Base-by-base conservation (phyloP, 257 asterid genomes). In the Penstemon davidsonii region DNA sequence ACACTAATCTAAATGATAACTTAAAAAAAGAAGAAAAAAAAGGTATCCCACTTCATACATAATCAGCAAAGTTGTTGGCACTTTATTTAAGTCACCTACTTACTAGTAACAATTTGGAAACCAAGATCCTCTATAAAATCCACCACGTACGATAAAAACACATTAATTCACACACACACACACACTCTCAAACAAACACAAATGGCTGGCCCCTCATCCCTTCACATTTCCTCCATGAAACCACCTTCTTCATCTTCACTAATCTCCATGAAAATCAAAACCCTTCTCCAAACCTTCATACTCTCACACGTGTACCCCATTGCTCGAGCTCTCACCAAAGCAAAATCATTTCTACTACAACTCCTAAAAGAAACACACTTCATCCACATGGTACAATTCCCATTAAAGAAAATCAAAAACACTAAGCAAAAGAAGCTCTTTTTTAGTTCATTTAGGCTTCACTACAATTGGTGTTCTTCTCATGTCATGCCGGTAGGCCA, bases 391-490 rank as follows among this genome's bases (percentile, higher is more conserved):
- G 39, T 64, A 4, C 75, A 82, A 38, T 37, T 80, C 25, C 77
- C 83, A 47, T 19, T 51, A 53, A 80, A 50, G 81, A 83, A 72
- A 13, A 78, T 64, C 47, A 83, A 49, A 13, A 68, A 50, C 8
- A 60, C 68, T 13, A 66, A 76, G 7, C 77, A 86, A 72, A 83
- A 59, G 39, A 86, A 84, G 49, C 67, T 89, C 41, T 74, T 83
- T 40, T 76, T 89, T 59, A 83, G 95, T 2, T 92, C 98, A 3
- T 92, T 92, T 51, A 74, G 96, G 71, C 65, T 89, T 64, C 98
- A 89, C 47, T 89, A 92, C 79, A 92, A 87, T 42, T 92, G 98
- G 98, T 89, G 97, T 62, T 80, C 96, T 37, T 84, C 96, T 1
- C 85, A 78, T 57, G 80, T 81, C 8, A 67, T 81, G 71, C 94